These are phyloP conservation scores for Acacia melanoxylon DNA, from an alignment of 306 rosid species.

Conservation along the genomic window DNA sequence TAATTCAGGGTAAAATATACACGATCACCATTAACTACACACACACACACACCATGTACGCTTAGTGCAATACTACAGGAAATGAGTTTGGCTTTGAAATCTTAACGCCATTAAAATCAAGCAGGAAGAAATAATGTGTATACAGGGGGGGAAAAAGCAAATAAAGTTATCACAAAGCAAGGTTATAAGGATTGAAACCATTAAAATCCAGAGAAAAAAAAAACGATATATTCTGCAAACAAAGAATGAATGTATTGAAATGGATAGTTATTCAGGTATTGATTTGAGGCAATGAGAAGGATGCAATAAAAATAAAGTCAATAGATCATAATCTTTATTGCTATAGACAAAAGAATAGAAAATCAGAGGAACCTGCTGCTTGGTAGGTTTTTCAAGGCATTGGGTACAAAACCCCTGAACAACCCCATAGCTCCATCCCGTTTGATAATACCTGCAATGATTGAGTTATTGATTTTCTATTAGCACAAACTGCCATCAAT, in stretches of 20 bases:
- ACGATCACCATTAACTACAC: neutral
- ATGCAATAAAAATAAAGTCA: too few relatives aligned
- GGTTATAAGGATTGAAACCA: slow-evolving; percentile 26
- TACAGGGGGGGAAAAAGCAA: neutral
- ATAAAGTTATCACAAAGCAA: slow-evolving; percentile 9
- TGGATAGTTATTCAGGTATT: too few relatives aligned
- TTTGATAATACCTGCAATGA: slow-evolving; percentile 25
- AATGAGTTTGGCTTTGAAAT: too few relatives aligned
- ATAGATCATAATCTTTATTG: neutral
- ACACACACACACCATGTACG: too few relatives aligned
- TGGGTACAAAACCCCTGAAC: slow-evolving; percentile 55
- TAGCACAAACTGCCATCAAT: neutral
- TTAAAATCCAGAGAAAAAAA: slow-evolving; percentile 4
- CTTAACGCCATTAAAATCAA: too few relatives aligned
- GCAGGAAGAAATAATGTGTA: neutral
- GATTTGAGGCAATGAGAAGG: too few relatives aligned
- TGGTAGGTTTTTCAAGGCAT: slow-evolving; percentile 43
- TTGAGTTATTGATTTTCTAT: slow-evolving; percentile 13
- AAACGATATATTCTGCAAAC: neutral
- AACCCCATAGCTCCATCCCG: slow-evolving; percentile 51
- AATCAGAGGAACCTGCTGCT: slow-evolving; percentile 69
- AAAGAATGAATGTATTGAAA: too few relatives aligned
- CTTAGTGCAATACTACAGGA: too few relatives aligned
- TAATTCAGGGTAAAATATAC: neutral
- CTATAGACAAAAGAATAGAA: neutral